Percentiles rank a stretch among this genome's conserved stretches.
Conservation (phyloP, 805 yeast species). For the Wickerhamomyces mucosus region DNA sequence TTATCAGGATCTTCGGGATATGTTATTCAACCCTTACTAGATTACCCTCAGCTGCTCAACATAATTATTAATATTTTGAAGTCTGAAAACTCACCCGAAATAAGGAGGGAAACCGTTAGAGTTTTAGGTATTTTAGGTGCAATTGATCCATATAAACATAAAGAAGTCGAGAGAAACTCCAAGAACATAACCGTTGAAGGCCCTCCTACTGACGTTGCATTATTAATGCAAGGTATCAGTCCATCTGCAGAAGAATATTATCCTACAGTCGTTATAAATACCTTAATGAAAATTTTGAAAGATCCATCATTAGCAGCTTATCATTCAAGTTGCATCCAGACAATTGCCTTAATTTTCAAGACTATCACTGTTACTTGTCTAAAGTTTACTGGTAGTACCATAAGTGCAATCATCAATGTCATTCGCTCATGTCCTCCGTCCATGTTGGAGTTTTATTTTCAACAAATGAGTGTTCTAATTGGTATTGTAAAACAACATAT, state of each 20-base stretch:
- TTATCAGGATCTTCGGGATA: constrained; percentile 87
- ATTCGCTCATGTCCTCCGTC: constrained; percentile 75
- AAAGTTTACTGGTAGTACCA: constrained; percentile 76
- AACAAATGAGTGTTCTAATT: constrained; percentile 74
- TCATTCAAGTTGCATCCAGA: constrained; percentile 89
- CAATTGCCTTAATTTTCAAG: constrained; percentile 84
- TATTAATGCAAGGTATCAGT: constrained; percentile 88
- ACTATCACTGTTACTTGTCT: constrained; percentile 84
- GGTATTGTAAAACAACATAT: constrained; percentile 84
- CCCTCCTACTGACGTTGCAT: constrained; percentile 82
- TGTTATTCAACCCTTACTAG: constrained; percentile 86
- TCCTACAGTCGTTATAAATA: constrained; percentile 88
- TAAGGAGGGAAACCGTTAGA: constrained; percentile 82
- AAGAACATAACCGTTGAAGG: constrained; percentile 52
- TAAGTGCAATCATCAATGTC: constrained; percentile 79
- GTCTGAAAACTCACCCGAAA: constrained; percentile 63
- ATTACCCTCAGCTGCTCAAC: constrained; percentile 83
- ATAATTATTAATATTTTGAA: constrained; percentile 73
- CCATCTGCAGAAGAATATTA: constrained; percentile 90
- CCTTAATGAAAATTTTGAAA: constrained; percentile 71
- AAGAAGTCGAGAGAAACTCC: constrained; percentile 75
- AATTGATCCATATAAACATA: constrained; percentile 88
- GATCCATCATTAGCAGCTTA: constrained; percentile 81
- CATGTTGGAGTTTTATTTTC: constrained; percentile 79
- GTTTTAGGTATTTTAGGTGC: constrained; percentile 93